A percentile compares a stretch with the other conserved stretches of the same genome.
Conservation (phyloP, 352 stramenopile species). For the Pythium sukuiense region DNA sequence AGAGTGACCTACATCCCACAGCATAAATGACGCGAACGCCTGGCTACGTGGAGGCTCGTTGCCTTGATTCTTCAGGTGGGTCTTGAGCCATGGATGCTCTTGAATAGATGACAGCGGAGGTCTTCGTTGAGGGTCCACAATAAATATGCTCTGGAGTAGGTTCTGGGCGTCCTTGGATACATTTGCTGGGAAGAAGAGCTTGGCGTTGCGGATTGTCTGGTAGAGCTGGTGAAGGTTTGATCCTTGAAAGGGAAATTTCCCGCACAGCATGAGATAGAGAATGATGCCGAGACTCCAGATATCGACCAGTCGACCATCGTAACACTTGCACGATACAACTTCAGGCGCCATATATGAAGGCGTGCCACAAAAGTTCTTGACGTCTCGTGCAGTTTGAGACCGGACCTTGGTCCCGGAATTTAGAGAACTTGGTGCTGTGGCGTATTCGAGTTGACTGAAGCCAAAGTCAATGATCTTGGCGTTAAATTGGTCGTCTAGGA, state of each 20-base stretch:
- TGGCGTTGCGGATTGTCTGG: slow-evolving; percentile 31
- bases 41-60: background rate
- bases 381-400: slow-evolving; percentile 15
- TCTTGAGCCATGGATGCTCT: slow-evolving; percentile 39
- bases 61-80: background rate
- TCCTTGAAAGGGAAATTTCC: slow-evolving; percentile 83
- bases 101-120: slow-evolving; percentile 36
- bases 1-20: slow-evolving; percentile 21
- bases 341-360: slow-evolving; percentile 83
- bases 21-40: slow-evolving; percentile 19
- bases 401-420: background rate
- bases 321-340: slow-evolving; percentile 50
- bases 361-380: slow-evolving; percentile 79
- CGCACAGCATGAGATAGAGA: slow-evolving; percentile 48
- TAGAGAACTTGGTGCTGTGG: background rate
- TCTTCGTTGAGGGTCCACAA: slow-evolving; percentile 42
- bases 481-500: slow-evolving; percentile 41
- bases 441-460: slow-evolving; percentile 56
- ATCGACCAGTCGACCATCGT: slow-evolving; percentile 53
- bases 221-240: slow-evolving; percentile 50
- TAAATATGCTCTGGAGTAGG: slow-evolving; percentile 47
- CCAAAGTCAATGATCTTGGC: slow-evolving; percentile 69
- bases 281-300: slow-evolving; percentile 64
- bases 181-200: slow-evolving; percentile 18
- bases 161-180: slow-evolving; percentile 43